Evolutionary conservation across 305 asterid species (phyloP).

Genomic region (Coffea humblotiana): DNA sequence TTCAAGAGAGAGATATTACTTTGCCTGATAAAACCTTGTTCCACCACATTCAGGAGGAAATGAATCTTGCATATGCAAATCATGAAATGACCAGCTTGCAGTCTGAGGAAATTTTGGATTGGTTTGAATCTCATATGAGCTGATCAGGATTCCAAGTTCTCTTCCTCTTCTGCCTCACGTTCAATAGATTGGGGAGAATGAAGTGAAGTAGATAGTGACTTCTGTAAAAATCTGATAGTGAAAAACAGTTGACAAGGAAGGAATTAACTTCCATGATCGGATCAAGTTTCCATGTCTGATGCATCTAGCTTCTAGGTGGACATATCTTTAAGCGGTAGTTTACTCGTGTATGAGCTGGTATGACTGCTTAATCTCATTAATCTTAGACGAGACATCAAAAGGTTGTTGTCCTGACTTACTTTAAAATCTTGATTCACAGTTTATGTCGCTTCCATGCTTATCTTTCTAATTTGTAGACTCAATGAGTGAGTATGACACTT

Average conservation of each 20-base stretch:
- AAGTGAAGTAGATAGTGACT: not conserved
- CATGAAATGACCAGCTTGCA: slow-evolving; percentile 98
- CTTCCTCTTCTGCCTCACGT: slow-evolving; percentile 12
- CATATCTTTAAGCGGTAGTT: not conserved
- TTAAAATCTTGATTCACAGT: not conserved
- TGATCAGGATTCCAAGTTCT: slow-evolving; percentile 23
- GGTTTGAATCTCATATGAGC: slow-evolving; percentile 82
- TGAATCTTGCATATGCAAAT: slow-evolving; percentile 93
- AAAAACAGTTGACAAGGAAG: no score
- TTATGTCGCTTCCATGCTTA: not conserved
- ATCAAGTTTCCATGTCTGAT: not conserved
- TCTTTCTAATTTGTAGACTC: not conserved
- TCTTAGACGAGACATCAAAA: not conserved
- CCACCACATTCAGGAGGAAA: slow-evolving; percentile 86
- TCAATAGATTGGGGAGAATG: slow-evolving; percentile 6
- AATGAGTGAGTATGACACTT: not conserved
- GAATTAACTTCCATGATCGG: not conserved
- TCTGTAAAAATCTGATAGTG: not conserved
- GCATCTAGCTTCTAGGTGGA: not conserved
- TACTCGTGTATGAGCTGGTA: not conserved
- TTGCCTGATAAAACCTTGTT: slow-evolving; percentile 57
- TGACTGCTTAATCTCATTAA: not conserved
- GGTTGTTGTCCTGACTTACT: not conserved
- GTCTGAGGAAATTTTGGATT: slow-evolving; percentile 64
- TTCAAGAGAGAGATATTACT: slow-evolving; percentile 50